These are phyloP conservation scores for Neonectria sp. DNA, from an alignment of 2,329 filamentous ascomycete species.

Conservation along the genomic window DNA sequence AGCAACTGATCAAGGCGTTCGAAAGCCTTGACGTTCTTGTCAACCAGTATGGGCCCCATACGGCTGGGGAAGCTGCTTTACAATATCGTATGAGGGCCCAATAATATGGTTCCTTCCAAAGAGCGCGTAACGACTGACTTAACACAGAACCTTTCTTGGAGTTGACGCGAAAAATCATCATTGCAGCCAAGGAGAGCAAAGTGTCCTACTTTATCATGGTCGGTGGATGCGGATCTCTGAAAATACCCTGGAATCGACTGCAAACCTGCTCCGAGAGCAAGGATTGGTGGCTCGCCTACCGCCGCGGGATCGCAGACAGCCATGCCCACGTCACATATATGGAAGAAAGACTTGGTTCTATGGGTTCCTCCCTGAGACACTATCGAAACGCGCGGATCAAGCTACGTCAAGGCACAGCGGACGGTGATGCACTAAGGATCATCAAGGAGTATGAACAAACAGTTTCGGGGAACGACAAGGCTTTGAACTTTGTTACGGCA, in stretches of 20 bases:
- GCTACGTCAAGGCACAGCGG: background rate
- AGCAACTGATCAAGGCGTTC: conserved; percentile 7
- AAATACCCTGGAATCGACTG: conserved; percentile 1
- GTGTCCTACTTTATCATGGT: conserved; percentile 24
- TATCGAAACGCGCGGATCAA: conserved; percentile 9
- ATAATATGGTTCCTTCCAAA: background rate
- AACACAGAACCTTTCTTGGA: conserved; percentile 17
- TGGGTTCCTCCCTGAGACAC: background rate
- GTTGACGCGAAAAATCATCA: conserved; percentile 15
- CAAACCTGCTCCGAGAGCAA: conserved; percentile 17
- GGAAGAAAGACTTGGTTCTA: conserved; percentile 18
- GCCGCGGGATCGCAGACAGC: conserved; percentile 20
- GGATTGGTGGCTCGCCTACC: conserved; percentile 18
- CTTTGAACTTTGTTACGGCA: conserved; percentile 15
- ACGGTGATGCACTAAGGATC: background rate
- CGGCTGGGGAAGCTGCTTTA: conserved; percentile 5
- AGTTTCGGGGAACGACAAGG: conserved; percentile 1
- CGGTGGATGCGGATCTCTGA: conserved; percentile 15
- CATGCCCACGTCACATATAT: conserved; percentile 23
- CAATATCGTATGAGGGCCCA: conserved; percentile 15
- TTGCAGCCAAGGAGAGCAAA: conserved; percentile 10
- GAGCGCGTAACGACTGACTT: background rate
- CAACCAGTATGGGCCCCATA: conserved; percentile 23
- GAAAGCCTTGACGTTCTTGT: conserved; percentile 14
- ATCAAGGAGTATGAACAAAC: conserved; percentile 15